Conservation (phyloP, 805 yeast genomes). For the Candida railenensis region DNA sequence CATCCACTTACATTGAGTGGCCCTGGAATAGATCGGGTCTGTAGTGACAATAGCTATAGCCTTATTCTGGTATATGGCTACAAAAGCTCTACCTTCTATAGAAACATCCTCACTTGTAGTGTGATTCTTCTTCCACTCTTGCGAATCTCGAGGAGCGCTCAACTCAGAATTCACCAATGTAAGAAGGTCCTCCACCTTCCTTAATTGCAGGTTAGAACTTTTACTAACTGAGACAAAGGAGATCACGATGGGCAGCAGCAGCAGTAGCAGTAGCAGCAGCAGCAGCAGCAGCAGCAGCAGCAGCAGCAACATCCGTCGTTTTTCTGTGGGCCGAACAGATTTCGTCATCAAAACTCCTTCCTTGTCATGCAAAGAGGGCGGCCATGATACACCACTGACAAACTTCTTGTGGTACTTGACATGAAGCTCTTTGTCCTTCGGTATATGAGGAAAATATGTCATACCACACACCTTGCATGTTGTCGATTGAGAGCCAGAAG, state of each 20-base stretch:
- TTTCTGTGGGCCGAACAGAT: slow-evolving; percentile 1
- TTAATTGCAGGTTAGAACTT: slow-evolving; percentile 19
- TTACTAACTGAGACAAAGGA: slow-evolving; percentile 17
- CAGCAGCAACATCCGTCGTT: too few species aligned
- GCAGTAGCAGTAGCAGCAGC: neutral
- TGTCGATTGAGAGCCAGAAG: slow-evolving; percentile 8
- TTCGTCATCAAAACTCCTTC: slow-evolving; percentile 1
- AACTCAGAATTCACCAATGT: slow-evolving; percentile 58
- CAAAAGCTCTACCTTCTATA: slow-evolving; percentile 37
- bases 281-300: neutral
- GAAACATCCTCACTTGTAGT: slow-evolving; percentile 7
- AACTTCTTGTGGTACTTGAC: slow-evolving; percentile 49
- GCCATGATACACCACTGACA: slow-evolving; percentile 52
- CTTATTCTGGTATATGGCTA: slow-evolving; percentile 43
- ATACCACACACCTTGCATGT: slow-evolving; percentile 54
- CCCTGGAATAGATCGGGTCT: slow-evolving; percentile 35
- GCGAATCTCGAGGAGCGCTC: slow-evolving; percentile 48
- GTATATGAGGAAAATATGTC: slow-evolving; percentile 45
- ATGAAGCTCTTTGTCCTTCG: slow-evolving; percentile 48
- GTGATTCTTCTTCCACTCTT: slow-evolving; percentile 25
- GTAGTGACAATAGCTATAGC: slow-evolving; percentile 60
- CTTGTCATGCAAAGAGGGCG: slow-evolving; percentile 29
- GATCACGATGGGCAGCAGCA: neutral
- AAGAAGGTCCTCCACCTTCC: slow-evolving; percentile 34
- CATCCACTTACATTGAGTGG: slow-evolving; percentile 57